Evolutionary conservation across 139 green algal genomes (phyloP), one percentile per base, ranked within the genome.

Genomic region (Edaphochlamys debaryana): DNA sequence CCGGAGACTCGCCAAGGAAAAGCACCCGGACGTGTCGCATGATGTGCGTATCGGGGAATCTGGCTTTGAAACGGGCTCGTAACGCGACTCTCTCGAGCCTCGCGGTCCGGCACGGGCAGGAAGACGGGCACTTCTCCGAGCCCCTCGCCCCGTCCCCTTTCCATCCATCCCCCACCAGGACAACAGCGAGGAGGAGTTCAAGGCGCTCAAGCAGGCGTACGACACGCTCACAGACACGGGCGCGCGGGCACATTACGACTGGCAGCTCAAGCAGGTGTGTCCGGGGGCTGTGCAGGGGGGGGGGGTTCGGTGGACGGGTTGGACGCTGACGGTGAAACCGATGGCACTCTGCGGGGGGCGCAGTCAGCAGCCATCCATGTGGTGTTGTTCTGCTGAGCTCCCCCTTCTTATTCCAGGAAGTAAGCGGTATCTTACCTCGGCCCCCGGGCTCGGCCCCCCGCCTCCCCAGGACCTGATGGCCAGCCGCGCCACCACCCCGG

Each of bases 121-220:
- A 54, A 54, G 25, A 4, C 13, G 20, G 17, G 17, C 4, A 4
- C 20, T 25, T 27, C 52, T 62, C 52, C 52, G 13, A 6, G 52
- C 52, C 20, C 4, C 17, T 15, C 52, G 4, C 52, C 52, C 25
- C 52, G 17, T 62, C 17, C 15, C 52, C 56, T 4, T 25, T 32
- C 22, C 56, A 32, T 25, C 56, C 56, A 0, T 9, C 56, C 56
- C 25, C 1, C 34, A 36, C 36, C 72, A 79, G 72, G 40, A 62
- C 56, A 69, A 69, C 56, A 69, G 56, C 38, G 56, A 70, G 58
- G 56, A 80, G 40, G 73, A 80, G 37, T 80, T 80, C 73, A 69
- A 56, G 58, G 37, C 17, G 9, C 36, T 80, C 29, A 69, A 70
- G 58, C 25, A 25, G 38, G 73, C 73, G 38, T 80, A 80, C 73